Conservation (phyloP, 164 flowering plant genomes). For the Litsea cubeba region DNA sequence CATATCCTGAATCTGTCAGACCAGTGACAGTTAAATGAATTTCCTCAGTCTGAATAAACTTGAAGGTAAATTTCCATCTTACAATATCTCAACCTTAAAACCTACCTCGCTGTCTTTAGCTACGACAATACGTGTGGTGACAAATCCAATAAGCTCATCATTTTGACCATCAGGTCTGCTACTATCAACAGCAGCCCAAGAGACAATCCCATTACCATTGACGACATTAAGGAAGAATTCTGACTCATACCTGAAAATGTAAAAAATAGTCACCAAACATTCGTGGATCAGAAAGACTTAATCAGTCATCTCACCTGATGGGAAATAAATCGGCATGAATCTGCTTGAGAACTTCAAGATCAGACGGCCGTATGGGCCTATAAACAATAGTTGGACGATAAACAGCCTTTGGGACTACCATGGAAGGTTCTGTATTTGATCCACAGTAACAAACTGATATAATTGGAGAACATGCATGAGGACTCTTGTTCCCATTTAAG, state of each 20-base stretch:
- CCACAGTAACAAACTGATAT: conserved; percentile 29
- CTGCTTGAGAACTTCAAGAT: conserved; percentile 59
- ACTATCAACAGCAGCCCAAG: conserved; percentile 95
- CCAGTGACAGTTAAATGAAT: conserved; percentile 8
- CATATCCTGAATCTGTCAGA: conserved; percentile 70
- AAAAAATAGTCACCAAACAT: background rate
- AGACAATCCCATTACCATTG: conserved; percentile 69
- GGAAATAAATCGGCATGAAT: conserved; percentile 81
- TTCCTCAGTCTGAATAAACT: background rate
- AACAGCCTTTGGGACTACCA: conserved; percentile 46
- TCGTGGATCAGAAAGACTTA: background rate
- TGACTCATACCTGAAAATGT: conserved; percentile 69
- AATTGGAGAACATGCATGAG: conserved; percentile 16
- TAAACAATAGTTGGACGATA: conserved; percentile 54
- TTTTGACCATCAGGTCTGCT: conserved; percentile 49
- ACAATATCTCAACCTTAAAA: background rate
- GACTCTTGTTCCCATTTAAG: conserved; percentile 42
- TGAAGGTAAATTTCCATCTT: background rate
- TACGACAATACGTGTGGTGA: conserved; percentile 67
- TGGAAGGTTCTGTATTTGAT: conserved; percentile 32
- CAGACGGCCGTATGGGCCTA: conserved; percentile 76
- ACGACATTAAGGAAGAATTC: conserved; percentile 92
- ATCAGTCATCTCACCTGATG: conserved; percentile 53
- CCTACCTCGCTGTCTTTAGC: conserved; percentile 91
- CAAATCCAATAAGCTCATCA: conserved; percentile 93